Conservation (phyloP, 129 eudicot genomes). For the Apium graveolens region DNA sequence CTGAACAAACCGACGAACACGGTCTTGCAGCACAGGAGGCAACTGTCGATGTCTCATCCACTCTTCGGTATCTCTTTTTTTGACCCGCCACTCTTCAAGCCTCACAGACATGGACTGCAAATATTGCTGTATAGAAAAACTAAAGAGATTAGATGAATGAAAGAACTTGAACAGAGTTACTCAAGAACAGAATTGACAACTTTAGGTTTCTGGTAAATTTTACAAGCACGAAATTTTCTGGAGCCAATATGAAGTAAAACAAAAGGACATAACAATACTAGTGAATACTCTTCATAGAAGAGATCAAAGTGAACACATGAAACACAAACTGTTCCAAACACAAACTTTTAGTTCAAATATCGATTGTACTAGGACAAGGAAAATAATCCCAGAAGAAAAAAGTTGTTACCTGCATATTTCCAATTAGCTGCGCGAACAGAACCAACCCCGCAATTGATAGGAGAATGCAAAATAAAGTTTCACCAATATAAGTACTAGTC, state of each 20-base stretch:
- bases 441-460: slow-evolving; percentile 66
- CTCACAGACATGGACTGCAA: slow-evolving; percentile 82
- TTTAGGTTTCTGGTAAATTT: not conserved
- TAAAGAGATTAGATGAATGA: not conserved
- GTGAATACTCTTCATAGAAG: too few relatives aligned
- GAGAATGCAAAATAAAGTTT: slow-evolving; percentile 55
- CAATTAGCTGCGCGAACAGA: slow-evolving; percentile 74
- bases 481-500: slow-evolving; percentile 75
- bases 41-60: slow-evolving; percentile 99
- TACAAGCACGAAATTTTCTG: too few relatives aligned
- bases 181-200: not conserved
- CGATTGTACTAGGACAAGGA: not conserved
- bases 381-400: not conserved
- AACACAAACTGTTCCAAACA: not conserved
- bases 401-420: slow-evolving; percentile 81
- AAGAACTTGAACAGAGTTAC: too few relatives aligned
- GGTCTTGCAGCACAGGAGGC: slow-evolving; percentile 61
- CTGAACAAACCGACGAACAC: slow-evolving; percentile 75
- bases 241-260: too few relatives aligned
- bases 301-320: too few relatives aligned
- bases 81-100: slow-evolving; percentile 89
- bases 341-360: not conserved
- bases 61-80: slow-evolving; percentile 82
- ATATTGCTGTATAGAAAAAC: slow-evolving; percentile 39
- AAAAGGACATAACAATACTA: too few relatives aligned